Percentiles rank a stretch among this genome's conserved stretches.
Conservation (phyloP, 768 basidiomycete genomes). For the Psilocybe sp. region DNA sequence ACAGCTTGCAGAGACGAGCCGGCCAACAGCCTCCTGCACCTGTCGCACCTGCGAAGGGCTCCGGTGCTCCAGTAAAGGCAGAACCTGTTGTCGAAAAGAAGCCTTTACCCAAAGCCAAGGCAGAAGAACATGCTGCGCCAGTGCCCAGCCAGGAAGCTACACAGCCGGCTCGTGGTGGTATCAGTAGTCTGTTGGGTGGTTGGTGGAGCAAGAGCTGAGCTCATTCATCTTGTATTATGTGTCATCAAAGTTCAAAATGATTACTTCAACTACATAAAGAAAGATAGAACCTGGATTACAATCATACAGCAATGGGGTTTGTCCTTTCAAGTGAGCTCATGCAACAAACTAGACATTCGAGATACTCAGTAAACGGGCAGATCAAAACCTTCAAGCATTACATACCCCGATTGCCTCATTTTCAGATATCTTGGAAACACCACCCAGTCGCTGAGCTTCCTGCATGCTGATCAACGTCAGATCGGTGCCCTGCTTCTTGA, state of each 20-base stretch:
- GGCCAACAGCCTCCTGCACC: slow-evolving; percentile 48
- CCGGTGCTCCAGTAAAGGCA: slow-evolving; percentile 15
- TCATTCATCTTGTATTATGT: too few relatives aligned
- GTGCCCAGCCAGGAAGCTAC: slow-evolving; percentile 44
- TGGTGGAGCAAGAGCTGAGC: slow-evolving; percentile 66
- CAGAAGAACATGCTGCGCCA: slow-evolving; percentile 48
- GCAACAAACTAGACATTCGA: neutral
- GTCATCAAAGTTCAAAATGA: too few relatives aligned
- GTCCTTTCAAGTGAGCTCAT: too few relatives aligned
- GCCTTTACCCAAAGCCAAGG: slow-evolving; percentile 47
- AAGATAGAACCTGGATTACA: too few relatives aligned
- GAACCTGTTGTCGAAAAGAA: slow-evolving; percentile 42
- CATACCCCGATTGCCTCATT: slow-evolving; percentile 50
- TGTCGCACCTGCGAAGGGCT: slow-evolving; percentile 10
- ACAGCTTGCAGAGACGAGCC: slow-evolving; percentile 64
- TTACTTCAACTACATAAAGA: too few relatives aligned
- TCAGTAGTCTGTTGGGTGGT: slow-evolving; percentile 69
- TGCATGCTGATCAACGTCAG: slow-evolving; percentile 61
- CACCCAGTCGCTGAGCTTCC: slow-evolving; percentile 62
- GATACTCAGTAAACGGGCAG: neutral
- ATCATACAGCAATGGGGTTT: too few relatives aligned
- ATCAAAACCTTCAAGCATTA: neutral
- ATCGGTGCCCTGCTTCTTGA: slow-evolving; percentile 45
- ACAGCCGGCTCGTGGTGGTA: slow-evolving; percentile 46
- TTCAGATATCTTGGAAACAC: slow-evolving; percentile 55